These are phyloP conservation scores for Medicago arabica DNA, from an alignment of 306 rosid genomes.

Conservation along the genomic window DNA sequence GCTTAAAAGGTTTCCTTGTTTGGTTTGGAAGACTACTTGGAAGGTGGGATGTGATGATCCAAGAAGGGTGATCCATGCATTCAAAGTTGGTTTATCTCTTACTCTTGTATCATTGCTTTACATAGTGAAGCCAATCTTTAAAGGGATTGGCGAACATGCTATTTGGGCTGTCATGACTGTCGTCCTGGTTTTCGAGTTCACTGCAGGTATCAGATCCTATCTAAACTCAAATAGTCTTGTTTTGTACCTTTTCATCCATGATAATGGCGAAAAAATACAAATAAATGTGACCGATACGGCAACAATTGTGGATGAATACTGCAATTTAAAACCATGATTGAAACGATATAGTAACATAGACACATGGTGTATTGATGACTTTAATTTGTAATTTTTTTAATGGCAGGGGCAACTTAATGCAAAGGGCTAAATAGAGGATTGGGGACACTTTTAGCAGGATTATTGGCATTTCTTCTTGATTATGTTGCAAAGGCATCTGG, in stretches of 20 bases:
- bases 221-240: neutral
- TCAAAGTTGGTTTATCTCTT: conserved; percentile 83
- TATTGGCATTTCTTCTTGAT: conserved; percentile 67
- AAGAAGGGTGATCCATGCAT: conserved; percentile 74
- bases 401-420: conserved; percentile 86
- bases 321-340: neutral
- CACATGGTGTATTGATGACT: neutral
- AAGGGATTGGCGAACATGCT: conserved; percentile 71
- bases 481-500: conserved; percentile 56
- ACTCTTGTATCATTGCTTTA: conserved; percentile 80
- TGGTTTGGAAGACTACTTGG: conserved; percentile 57
- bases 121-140: conserved; percentile 68
- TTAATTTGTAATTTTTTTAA: conserved; percentile 4
- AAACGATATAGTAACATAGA: neutral
- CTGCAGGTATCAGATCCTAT: conserved; percentile 58
- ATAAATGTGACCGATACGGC: neutral
- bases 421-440: conserved; percentile 92
- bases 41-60: conserved; percentile 83
- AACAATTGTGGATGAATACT: neutral
- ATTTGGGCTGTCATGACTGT: conserved; percentile 96
- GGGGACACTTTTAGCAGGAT: conserved; percentile 82
- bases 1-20: conserved; percentile 44
- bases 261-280: neutral
- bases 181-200: conserved; percentile 89
- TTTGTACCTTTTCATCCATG: neutral